These are phyloP conservation scores for Penicillium polonicum DNA, from an alignment of 2,329 filamentous ascomycete species.

Conservation along the genomic window DNA sequence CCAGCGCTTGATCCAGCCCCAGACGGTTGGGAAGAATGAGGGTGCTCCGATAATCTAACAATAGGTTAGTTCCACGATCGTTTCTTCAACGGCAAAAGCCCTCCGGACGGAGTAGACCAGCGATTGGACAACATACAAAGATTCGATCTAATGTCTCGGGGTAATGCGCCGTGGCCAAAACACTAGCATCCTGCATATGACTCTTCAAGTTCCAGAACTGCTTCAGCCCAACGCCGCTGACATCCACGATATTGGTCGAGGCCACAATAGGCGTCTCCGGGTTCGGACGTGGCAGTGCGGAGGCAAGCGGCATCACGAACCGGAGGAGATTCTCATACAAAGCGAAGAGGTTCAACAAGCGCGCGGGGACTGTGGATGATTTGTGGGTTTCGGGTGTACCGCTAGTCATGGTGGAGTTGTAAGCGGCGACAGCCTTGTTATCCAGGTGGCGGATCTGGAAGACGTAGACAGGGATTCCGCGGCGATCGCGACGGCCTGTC, in stretches of 20 bases:
- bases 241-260: slow-evolving; percentile 93
- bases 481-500: slow-evolving; percentile 84
- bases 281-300: slow-evolving; percentile 70
- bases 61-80: not conserved
- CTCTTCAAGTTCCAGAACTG: slow-evolving; percentile 94
- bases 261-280: slow-evolving; percentile 84
- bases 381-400: slow-evolving; percentile 59
- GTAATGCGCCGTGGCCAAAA: slow-evolving; percentile 87
- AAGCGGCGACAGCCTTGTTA: slow-evolving; percentile 74
- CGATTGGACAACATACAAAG: slow-evolving; percentile 51
- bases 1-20: slow-evolving; percentile 95
- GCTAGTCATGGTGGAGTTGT: slow-evolving; percentile 57
- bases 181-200: slow-evolving; percentile 91
- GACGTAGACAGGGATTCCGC: slow-evolving; percentile 88
- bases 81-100: not conserved
- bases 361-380: slow-evolving; percentile 57
- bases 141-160: slow-evolving; percentile 88
- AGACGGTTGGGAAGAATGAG: slow-evolving; percentile 81
- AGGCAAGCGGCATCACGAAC: slow-evolving; percentile 83
- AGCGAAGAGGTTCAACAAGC: slow-evolving; percentile 82
- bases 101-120: not conserved
- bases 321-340: slow-evolving; percentile 89
- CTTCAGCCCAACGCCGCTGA: slow-evolving; percentile 80
- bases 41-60: slow-evolving; percentile 79
- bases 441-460: slow-evolving; percentile 84